Evolutionary conservation across 2,329 filamentous ascomycete genomes (phyloP).

Genomic region (Clonostachys byssicola): DNA sequence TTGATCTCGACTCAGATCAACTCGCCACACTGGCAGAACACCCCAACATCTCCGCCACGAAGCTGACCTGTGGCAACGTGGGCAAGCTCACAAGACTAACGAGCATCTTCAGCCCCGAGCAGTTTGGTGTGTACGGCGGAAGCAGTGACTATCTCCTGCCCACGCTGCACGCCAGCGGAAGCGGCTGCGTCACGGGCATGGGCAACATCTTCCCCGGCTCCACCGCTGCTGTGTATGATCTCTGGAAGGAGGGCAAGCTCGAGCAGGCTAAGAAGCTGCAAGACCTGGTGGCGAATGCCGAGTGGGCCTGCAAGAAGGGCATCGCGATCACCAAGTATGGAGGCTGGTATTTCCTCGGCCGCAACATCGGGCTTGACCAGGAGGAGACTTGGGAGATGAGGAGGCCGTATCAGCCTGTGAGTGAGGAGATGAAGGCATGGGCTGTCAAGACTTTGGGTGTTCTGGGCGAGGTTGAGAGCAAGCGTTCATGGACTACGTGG

Average conservation of each 20-base stretch:
- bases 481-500: not conserved
- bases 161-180: conserved; percentile 29
- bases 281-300: conserved; percentile 36
- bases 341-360: conserved; percentile 34
- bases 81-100: conserved; percentile 61
- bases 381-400: conserved; percentile 32
- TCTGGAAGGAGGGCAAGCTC: conserved; percentile 29
- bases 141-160: conserved; percentile 37
- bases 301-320: conserved; percentile 45
- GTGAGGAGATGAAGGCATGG: conserved; percentile 33
- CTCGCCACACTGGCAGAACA: conserved; percentile 55
- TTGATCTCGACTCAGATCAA: conserved; percentile 61
- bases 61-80: conserved; percentile 66
- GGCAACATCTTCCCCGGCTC: conserved; percentile 41
- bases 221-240: conserved; percentile 30
- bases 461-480: conserved; percentile 21
- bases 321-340: conserved; percentile 41
- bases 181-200: conserved; percentile 38
- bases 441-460: conserved; percentile 32
- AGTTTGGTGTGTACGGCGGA: conserved; percentile 38
- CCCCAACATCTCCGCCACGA: conserved; percentile 64
- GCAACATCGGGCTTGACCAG: conserved; percentile 22
- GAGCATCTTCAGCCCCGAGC: conserved; percentile 23
- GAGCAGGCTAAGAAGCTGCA: conserved; percentile 33
- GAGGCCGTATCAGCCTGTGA: conserved; percentile 32